Evolutionary conservation across 2,329 filamentous ascomycete species (phyloP).

Genomic region (Botrytis deweyae): DNA sequence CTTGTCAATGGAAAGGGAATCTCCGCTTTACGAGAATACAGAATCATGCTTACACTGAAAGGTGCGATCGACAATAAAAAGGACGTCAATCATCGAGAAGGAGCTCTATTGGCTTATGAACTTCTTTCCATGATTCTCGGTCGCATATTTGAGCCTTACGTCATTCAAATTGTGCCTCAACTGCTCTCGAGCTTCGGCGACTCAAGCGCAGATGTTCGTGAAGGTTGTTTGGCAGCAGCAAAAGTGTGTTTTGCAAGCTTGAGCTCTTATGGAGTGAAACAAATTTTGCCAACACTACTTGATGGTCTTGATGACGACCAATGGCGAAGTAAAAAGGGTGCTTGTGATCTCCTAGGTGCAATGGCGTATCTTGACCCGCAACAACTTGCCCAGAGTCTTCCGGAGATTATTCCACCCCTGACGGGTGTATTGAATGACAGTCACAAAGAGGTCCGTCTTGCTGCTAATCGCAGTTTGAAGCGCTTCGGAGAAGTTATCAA

Average conservation of each 20-base stretch:
- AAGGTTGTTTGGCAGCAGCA: constrained; percentile 86
- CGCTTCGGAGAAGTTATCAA: constrained; percentile 97
- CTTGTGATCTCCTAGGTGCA: constrained; percentile 91
- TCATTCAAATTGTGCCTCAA: constrained; percentile 92
- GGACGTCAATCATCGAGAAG: constrained; percentile 83
- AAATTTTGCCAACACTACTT: constrained; percentile 86
- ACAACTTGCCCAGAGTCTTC: constrained; percentile 86
- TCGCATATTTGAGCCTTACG: constrained; percentile 90
- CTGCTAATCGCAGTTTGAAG: constrained; percentile 93
- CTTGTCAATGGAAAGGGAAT: constrained; percentile 88
- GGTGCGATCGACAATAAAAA: constrained; percentile 94
- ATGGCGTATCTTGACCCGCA: constrained; percentile 99
- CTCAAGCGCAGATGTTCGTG: constrained; percentile 81
- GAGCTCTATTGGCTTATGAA: constrained; percentile 86
- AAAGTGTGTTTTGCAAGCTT: constrained; percentile 92
- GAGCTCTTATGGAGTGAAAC: constrained; percentile 93
- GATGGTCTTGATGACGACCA: constrained; percentile 92
- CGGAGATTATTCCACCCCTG: constrained; percentile 93
- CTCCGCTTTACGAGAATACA: constrained; percentile 75
- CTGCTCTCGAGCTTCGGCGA: constrained; percentile 89
- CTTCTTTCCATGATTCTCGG: constrained; percentile 83
- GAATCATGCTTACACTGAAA: constrained; percentile 78
- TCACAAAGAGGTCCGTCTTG: constrained; percentile 91
- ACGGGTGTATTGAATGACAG: constrained; percentile 95
- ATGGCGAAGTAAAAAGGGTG: constrained; percentile 98